phyloP scores from a whole-genome alignment of 202 grass and related monocot genomes.

The Brachypodium distachyon region DNA sequence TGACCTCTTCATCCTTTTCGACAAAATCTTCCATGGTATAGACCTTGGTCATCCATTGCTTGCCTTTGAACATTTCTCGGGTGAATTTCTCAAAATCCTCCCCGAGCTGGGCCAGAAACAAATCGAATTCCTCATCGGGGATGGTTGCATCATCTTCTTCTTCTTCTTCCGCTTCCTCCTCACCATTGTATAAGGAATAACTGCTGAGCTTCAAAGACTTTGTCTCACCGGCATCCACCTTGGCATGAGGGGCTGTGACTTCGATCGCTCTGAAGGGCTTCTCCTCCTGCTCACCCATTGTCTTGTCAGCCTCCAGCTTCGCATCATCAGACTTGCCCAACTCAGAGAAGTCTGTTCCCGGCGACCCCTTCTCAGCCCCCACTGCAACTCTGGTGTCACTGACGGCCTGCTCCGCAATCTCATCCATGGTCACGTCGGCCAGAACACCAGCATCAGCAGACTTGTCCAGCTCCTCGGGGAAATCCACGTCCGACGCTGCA shows the following conservation, averaged over 20 bases:
- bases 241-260: neutral
- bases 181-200: neutral
- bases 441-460: too few relatives aligned
- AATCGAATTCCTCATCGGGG: neutral
- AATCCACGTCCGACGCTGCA: neutral
- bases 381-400: neutral
- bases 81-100: too few relatives aligned
- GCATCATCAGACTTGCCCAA: neutral
- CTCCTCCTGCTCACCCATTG: neutral
- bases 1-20: neutral
- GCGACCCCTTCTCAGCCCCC: neutral
- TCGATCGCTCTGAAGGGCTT: neutral
- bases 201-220: neutral
- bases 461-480: neutral
- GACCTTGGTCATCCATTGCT: neutral
- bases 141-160: neutral
- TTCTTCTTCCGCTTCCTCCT: neutral
- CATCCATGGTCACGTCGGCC: neutral
- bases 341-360: neutral
- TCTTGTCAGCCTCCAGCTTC: neutral
- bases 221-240: neutral
- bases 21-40: neutral
- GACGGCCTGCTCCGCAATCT: neutral
- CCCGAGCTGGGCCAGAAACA: too few relatives aligned
- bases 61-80: too few relatives aligned